Evolutionary conservation across 2,329 filamentous ascomycete species (phyloP), one percentile per base, ranked within the genome.

Genomic region (Pestalotiopsis fici): DNA sequence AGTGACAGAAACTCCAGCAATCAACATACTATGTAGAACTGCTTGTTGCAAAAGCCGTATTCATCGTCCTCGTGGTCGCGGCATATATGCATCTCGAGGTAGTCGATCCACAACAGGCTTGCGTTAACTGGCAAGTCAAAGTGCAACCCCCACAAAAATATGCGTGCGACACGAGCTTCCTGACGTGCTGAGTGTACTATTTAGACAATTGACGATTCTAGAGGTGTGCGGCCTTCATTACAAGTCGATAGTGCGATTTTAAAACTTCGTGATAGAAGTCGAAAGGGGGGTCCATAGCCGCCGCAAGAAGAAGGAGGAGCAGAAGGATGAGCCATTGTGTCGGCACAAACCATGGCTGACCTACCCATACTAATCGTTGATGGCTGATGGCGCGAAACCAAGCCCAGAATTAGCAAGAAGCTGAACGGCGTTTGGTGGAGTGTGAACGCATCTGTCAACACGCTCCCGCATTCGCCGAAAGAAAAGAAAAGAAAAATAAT

Each of bases 301-400:
- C 27, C 23, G 55, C 55, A 27, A 27, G 55, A 25, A 57, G 23
- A 57, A 57, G 55, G 55, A 27, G 23, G 23, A 57, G 23, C 21
- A n/a, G 23, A 6, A n/a, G 15, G 47, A n/a, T n/a, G n/a, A n/a
- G 15, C 43, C 43, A 50, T 50, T 50, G 43, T 21, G 21, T 50
- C 43, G 43, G 43, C 43, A 18, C 43, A 50, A 50, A 35, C 31
- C 31, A 35, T 11, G 6, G 11, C 11, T 35, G 31, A 35, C 31
- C 31, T 35, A 35, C 6, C 28, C 28, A 5, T 39, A 15, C n/a
- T 35, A 35, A 21, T 55, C n/a, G 27, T 47, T 21, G 23, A 64
- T 50, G 47, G 61, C 61, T 31, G 61, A 64, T 64, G 61, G 61
- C 37, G 39, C 28, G 43, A 64, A 64, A 64, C 43, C 25, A 28